These are phyloP conservation scores for Aspergillus pseudoterreus DNA, from an alignment of 2,329 filamentous ascomycete genomes.

Conservation along the genomic window DNA sequence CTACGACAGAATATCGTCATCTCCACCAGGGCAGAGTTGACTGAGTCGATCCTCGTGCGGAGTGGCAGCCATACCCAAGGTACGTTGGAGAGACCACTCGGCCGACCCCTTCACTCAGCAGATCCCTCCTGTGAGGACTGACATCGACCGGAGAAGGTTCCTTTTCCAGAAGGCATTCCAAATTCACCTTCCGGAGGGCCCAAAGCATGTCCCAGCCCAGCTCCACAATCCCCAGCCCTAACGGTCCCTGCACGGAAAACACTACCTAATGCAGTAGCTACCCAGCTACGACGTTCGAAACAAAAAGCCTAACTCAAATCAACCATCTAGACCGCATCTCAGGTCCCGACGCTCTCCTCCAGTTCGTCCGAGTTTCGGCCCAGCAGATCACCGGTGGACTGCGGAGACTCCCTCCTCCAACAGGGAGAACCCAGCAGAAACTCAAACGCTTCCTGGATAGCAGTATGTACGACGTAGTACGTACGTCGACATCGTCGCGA, in stretches of 20 bases:
- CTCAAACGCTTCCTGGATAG: background rate
- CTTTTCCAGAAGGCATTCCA: background rate
- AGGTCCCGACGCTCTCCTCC: background rate
- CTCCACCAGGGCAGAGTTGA: background rate
- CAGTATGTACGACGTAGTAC: background rate
- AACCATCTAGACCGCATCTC: background rate
- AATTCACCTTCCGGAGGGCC: background rate
- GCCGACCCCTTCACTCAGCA: background rate
- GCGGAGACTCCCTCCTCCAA: background rate
- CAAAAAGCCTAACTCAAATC: background rate
- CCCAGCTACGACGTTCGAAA: too few relatives aligned
- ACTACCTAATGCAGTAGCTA: too few relatives aligned
- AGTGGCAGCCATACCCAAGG: background rate
- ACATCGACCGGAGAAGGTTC: background rate
- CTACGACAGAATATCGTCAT: background rate
- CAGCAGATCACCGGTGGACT: background rate
- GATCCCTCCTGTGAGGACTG: background rate
- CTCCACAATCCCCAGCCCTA: background rate
- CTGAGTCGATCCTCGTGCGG: background rate
- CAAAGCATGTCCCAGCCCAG: background rate
- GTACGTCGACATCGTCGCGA: too few relatives aligned
- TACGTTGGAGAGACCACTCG: background rate
- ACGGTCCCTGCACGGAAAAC: too few relatives aligned
- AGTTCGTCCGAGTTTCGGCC: background rate
- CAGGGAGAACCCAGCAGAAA: background rate